phyloP scores from a whole-genome alignment of 2,329 filamentous ascomycete genomes.

The Fusarium mexicanum region DNA sequence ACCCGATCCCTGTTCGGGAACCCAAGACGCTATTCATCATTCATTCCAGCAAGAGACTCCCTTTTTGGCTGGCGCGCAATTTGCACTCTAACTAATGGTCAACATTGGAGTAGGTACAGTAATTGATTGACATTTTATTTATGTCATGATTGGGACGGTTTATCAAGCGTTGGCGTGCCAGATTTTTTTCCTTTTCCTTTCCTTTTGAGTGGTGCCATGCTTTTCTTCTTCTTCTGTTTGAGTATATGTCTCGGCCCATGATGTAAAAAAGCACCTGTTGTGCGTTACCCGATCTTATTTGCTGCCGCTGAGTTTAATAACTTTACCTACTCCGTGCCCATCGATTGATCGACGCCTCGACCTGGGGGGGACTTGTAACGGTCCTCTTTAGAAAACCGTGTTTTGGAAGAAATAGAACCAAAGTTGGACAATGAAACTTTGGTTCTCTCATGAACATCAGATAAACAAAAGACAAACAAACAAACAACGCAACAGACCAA shows the following conservation, averaged over 20 bases:
- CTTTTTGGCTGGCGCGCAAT: slow-evolving; percentile 25
- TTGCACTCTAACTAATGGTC: slow-evolving; percentile 8
- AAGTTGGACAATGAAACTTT: background rate
- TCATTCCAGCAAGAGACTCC: slow-evolving; percentile 27
- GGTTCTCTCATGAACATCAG: background rate
- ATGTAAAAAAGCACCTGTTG: slow-evolving; percentile 8
- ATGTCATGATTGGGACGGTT: background rate
- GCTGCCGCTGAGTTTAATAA: slow-evolving; percentile 1
- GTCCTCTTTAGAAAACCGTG: background rate
- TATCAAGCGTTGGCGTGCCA: background rate
- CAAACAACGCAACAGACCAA: background rate
- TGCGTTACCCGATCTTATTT: slow-evolving; percentile 9
- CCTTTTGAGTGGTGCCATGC: background rate
- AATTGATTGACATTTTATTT: slow-evolving; percentile 15
- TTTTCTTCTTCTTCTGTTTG: slow-evolving; percentile 5
- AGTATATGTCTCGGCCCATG: slow-evolving; percentile 19
- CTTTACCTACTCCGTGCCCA: background rate
- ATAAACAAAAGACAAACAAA: background rate
- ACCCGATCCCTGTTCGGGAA: slow-evolving; percentile 5
- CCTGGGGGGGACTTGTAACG: background rate
- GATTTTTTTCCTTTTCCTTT: background rate
- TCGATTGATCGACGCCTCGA: slow-evolving; percentile 10
- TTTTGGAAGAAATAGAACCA: background rate
- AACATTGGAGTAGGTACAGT: background rate
- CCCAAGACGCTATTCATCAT: slow-evolving; percentile 9